Evolutionary conservation across 2,329 filamentous ascomycete genomes (phyloP).

Genomic region (Corynespora cassiicola): DNA sequence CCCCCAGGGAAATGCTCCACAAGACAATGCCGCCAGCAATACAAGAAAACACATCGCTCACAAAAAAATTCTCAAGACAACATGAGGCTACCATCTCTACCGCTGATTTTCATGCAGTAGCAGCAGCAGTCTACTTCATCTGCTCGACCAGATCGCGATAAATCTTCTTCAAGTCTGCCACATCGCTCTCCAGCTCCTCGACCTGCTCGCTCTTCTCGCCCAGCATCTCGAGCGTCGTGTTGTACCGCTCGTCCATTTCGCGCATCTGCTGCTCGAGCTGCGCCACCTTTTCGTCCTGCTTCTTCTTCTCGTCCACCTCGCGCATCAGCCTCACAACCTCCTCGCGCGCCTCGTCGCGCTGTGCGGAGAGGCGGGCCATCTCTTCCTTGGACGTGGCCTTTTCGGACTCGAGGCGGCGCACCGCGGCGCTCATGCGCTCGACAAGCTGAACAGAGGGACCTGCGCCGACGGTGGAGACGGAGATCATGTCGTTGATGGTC

Average conservation of each 20-base stretch:
- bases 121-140: conserved; percentile 80
- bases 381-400: conserved; percentile 91
- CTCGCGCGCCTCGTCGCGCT: conserved; percentile 88
- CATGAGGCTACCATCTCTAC: too few relatives aligned
- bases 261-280: conserved; percentile 72
- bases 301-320: conserved; percentile 76
- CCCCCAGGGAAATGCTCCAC: too few relatives aligned
- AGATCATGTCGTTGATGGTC: conserved; percentile 76
- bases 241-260: conserved; percentile 77
- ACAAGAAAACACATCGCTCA: too few relatives aligned
- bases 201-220: conserved; percentile 97
- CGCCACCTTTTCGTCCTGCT: conserved; percentile 64
- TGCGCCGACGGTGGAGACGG: conserved; percentile 85
- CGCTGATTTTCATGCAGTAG: too few relatives aligned
- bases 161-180: conserved; percentile 93
- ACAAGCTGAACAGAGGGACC: conserved; percentile 95
- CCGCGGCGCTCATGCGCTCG: conserved; percentile 92
- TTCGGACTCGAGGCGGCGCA: conserved; percentile 88
- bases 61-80: too few relatives aligned
- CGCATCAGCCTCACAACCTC: conserved; percentile 92
- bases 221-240: conserved; percentile 90
- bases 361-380: conserved; percentile 76
- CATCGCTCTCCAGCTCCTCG: conserved; percentile 87
- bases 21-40: too few relatives aligned
- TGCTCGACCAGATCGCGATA: conserved; percentile 91